Evolutionary conservation across 2,329 filamentous ascomycete genomes (phyloP).

Genomic region (Nigrospora oryzae): DNA sequence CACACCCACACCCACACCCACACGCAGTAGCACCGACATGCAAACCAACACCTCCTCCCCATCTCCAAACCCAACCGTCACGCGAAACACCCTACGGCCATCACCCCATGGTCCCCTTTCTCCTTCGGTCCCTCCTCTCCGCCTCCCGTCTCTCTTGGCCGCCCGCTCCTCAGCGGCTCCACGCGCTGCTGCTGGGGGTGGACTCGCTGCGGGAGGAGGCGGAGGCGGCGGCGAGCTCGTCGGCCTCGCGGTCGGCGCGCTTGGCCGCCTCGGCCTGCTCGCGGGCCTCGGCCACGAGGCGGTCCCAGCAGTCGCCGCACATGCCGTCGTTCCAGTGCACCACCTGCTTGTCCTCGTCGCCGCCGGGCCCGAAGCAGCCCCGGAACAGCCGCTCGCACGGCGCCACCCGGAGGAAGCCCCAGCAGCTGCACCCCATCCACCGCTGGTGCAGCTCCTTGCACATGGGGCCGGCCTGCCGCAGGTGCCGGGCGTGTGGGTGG

Average conservation of each 20-base stretch:
- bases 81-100: no score
- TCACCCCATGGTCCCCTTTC: no score
- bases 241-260: neutral
- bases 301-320: constrained; percentile 24
- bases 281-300: constrained; percentile 18
- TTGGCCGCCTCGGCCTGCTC: constrained; percentile 15
- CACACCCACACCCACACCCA: no score
- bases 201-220: constrained; percentile 1
- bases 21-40: no score
- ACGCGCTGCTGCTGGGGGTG: neutral
- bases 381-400: constrained; percentile 21
- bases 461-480: constrained; percentile 9
- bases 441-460: constrained; percentile 24
- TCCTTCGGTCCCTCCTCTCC: no score
- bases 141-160: no score
- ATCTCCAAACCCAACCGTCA: no score
- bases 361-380: constrained; percentile 20
- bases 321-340: constrained; percentile 23
- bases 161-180: neutral
- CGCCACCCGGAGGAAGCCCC: constrained; percentile 21
- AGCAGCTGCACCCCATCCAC: constrained; percentile 21
- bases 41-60: no score
- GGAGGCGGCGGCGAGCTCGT: constrained; percentile 4
- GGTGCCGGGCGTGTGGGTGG: no score
- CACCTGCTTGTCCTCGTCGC: constrained; percentile 18